Conservation (phyloP, 805 yeast genomes). For the Sugiyamaella lignohabitans region DNA sequence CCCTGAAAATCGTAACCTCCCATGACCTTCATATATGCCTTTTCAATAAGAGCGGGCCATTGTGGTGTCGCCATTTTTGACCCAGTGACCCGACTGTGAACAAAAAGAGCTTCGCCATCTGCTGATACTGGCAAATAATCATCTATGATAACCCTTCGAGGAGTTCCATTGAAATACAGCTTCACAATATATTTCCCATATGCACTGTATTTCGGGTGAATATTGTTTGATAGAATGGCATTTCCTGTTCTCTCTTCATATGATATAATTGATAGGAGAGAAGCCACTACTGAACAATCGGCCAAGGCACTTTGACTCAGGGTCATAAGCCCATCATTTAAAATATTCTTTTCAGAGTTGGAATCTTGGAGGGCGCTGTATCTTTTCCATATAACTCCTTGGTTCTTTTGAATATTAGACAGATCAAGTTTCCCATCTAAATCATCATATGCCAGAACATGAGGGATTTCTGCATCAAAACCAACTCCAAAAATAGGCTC, state of each 20-base stretch:
- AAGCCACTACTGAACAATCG: constrained; percentile 73
- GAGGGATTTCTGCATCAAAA: background rate
- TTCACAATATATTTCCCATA: constrained; percentile 36
- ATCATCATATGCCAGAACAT: constrained; percentile 11
- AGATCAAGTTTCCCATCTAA: constrained; percentile 19
- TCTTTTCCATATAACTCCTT: background rate
- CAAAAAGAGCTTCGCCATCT: constrained; percentile 25
- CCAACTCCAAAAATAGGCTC: constrained; percentile 1
- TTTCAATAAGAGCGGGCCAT: constrained; percentile 75
- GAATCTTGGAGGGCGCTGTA: background rate
- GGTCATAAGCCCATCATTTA: constrained; percentile 7
- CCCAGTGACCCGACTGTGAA: too few species aligned
- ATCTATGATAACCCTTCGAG: constrained; percentile 43
- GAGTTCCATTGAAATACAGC: constrained; percentile 48
- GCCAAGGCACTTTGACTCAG: constrained; percentile 30
- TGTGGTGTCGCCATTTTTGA: constrained; percentile 5
- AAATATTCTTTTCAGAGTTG: background rate
- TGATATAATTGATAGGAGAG: constrained; percentile 47
- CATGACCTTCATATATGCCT: constrained; percentile 59
- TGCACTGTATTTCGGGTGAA: constrained; percentile 33
- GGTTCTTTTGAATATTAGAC: constrained; percentile 12
- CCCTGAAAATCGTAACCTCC: constrained; percentile 63
- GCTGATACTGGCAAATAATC: constrained; percentile 30
- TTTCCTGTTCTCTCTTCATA: constrained; percentile 20
- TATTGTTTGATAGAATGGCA: constrained; percentile 13